A percentile compares a stretch with the other conserved stretches of the same genome.
These are phyloP conservation scores for Claviceps pazoutovae DNA, from an alignment of 2,329 filamentous ascomycete species.

Conservation along the genomic window DNA sequence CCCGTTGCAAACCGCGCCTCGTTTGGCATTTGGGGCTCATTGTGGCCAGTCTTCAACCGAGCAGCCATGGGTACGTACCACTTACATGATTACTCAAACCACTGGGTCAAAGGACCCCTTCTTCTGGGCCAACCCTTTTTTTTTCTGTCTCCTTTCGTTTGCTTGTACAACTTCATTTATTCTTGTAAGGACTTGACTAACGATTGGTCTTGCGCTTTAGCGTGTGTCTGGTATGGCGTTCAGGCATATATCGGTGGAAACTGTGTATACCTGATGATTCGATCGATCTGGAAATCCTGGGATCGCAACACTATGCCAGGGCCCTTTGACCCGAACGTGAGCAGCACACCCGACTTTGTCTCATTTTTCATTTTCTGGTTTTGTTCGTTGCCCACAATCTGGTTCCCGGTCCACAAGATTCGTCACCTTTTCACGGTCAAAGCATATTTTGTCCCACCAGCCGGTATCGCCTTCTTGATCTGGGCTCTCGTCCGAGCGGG, in stretches of 20 bases:
- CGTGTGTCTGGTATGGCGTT: constrained; percentile 79
- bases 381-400: constrained; percentile 66
- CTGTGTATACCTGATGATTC: constrained; percentile 82
- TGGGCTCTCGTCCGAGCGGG: constrained; percentile 75
- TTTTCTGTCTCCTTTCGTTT: background rate
- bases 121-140: too few species aligned
- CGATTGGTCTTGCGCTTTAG: constrained; percentile 18
- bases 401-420: constrained; percentile 80
- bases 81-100: background rate
- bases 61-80: constrained; percentile 52
- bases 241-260: constrained; percentile 73
- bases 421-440: constrained; percentile 87
- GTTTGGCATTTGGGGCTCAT: constrained; percentile 77
- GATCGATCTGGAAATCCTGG: constrained; percentile 65
- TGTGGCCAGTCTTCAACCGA: constrained; percentile 83
- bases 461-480: constrained; percentile 75
- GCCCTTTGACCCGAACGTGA: constrained; percentile 48
- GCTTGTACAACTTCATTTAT: background rate
- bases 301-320: constrained; percentile 48
- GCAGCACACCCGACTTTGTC: constrained; percentile 59
- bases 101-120: background rate
- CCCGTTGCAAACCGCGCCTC: constrained; percentile 65
- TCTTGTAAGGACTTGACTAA: background rate
- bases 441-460: constrained; percentile 66
- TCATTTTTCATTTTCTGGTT: constrained; percentile 86